These are phyloP conservation scores for Ceratobasidium sp. DNA, from an alignment of 1,284 basidiomycete genomes.

Conservation along the genomic window DNA sequence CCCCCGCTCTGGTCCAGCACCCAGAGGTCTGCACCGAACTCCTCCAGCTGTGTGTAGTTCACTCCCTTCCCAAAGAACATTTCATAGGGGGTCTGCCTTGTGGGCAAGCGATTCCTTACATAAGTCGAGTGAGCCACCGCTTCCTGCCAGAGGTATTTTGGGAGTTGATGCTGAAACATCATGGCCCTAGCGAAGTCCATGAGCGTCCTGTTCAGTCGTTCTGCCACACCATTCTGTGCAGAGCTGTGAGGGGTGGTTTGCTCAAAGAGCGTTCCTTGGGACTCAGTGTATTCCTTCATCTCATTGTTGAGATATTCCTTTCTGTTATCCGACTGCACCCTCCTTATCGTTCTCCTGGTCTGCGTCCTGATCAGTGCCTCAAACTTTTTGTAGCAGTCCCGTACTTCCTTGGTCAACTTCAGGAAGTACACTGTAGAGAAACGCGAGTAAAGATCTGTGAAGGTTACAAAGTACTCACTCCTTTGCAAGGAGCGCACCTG, in stretches of 20 bases:
- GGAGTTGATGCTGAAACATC: background rate
- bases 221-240: background rate
- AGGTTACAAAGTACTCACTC: background rate
- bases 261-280: conserved; percentile 46
- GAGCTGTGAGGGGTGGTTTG: background rate
- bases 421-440: conserved; percentile 45
- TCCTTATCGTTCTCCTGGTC: conserved; percentile 40
- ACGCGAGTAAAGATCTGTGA: conserved; percentile 22
- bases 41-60: background rate
- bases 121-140: background rate
- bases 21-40: conserved; percentile 15
- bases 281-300: conserved; percentile 36
- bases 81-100: conserved; percentile 17
- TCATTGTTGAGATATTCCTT: conserved; percentile 49
- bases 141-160: background rate
- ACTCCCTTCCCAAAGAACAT: background rate
- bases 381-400: conserved; percentile 50
- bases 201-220: background rate
- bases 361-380: conserved; percentile 50
- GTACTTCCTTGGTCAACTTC: conserved; percentile 51
- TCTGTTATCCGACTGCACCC: conserved; percentile 48
- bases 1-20: background rate
- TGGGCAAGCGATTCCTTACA: background rate
- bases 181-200: background rate
- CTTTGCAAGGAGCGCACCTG: background rate